Evolutionary conservation across 768 basidiomycete genomes (phyloP).

Genomic region (Obba rivulosa): DNA sequence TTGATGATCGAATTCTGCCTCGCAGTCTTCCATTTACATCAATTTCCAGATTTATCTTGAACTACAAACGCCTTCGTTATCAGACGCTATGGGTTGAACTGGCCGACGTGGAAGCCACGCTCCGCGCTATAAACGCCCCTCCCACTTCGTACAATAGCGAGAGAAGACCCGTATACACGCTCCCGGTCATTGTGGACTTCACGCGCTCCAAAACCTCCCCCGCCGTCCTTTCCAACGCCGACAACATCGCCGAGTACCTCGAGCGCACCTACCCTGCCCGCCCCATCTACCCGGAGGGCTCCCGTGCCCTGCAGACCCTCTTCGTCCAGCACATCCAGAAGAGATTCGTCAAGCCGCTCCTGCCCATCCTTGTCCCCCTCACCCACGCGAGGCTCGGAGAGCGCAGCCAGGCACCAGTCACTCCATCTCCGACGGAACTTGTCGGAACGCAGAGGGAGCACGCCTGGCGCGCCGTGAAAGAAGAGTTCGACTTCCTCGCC

Average conservation of each 20-base stretch:
- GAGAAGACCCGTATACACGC: constrained; percentile 57
- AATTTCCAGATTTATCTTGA: constrained; percentile 60
- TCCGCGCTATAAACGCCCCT: constrained; percentile 54
- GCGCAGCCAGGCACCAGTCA: constrained; percentile 36
- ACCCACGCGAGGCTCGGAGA: constrained; percentile 57
- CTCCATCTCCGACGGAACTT: constrained; percentile 13
- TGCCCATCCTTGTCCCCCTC: constrained; percentile 66
- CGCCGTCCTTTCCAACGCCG: constrained; percentile 51
- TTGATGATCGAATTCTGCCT: background rate
- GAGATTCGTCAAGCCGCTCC: constrained; percentile 56
- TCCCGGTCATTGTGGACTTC: constrained; percentile 66
- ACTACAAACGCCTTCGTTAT: constrained; percentile 69
- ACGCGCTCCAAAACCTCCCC: constrained; percentile 40
- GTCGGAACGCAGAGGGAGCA: constrained; percentile 50
- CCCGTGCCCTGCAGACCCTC: constrained; percentile 59
- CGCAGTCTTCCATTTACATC: background rate
- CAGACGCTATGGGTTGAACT: constrained; percentile 69
- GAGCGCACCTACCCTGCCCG: constrained; percentile 64
- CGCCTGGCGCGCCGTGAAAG: constrained; percentile 58
- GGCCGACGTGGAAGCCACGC: constrained; percentile 57
- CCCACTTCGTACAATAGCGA: constrained; percentile 50
- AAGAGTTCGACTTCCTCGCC: constrained; percentile 64
- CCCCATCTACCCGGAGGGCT: constrained; percentile 65
- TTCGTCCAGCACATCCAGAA: constrained; percentile 71
- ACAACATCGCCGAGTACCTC: constrained; percentile 67